Evolutionary conservation across 139 green algal genomes (phyloP).

Genomic region (Ulvella scutata): DNA sequence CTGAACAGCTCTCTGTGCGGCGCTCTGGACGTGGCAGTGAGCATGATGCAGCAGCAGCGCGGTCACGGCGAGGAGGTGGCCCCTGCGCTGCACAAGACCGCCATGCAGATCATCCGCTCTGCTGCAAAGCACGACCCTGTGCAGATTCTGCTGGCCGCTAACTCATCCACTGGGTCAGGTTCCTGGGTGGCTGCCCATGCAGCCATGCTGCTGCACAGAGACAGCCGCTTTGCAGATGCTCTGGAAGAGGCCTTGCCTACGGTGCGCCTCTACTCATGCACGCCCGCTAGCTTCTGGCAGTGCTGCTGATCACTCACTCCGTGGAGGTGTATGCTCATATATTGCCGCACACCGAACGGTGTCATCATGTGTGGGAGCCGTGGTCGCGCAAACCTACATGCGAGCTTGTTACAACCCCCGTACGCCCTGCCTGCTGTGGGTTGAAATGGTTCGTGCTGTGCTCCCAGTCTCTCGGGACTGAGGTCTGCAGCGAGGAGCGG

Average conservation of each 20-base stretch:
- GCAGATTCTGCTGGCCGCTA: neutral
- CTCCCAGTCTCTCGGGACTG: neutral
- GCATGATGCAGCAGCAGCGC: no score
- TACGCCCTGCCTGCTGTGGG: neutral
- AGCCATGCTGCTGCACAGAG: neutral
- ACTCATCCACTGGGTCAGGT: neutral
- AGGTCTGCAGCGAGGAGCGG: neutral
- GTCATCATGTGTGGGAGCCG: neutral
- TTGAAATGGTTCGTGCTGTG: neutral
- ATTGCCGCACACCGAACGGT: neutral
- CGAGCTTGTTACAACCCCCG: neutral
- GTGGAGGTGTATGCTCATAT: no score
- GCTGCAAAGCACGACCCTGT: neutral
- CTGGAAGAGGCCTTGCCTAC: neutral
- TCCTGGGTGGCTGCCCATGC: neutral
- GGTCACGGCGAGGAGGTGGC: neutral
- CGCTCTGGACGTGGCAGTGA: neutral
- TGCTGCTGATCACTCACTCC: neutral
- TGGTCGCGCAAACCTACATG: neutral
- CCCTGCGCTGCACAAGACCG: neutral
- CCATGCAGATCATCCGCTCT: neutral
- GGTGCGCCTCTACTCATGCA: neutral
- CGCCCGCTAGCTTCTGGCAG: neutral
- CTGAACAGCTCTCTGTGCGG: neutral
- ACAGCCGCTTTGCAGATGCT: neutral